Evolutionary conservation across 345 rosid species (phyloP), one percentile per base, ranked within the genome.

Genomic region (Populus ilicifolia): DNA sequence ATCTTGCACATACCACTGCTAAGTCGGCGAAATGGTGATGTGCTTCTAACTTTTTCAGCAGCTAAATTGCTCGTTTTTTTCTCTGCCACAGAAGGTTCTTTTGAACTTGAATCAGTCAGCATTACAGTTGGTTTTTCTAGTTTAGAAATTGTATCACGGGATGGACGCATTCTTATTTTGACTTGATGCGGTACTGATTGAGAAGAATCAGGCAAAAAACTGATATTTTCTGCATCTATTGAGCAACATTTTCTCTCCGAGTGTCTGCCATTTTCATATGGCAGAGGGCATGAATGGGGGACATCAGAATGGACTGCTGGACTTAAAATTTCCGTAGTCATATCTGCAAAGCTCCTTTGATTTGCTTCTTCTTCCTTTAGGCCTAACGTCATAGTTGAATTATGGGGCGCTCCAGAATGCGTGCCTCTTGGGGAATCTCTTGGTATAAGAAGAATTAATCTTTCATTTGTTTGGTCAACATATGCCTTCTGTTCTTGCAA

Each of bases 1-100:
- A 83, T 83, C 85, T 87, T 90, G 77, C 88, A 84, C 78, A 80
- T 78, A 78, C 89, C 78, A 44, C 86, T 87, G 86, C 92, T 84
- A 74, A 89, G 84, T 38, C 93, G 86, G 75, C 87, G 92, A 76
- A 93, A 90, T 70, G 98, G 97, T 12, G 97, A 89, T 44, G 89
- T 83, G 85, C 93, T 90, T 84, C 93, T 88, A 71, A 67, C 82
- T 78, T 86, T 93, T 75, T 91, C 95, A 65, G 85, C 43, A 75
- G 78, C 78, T 68, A 36, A 84, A 76, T 84, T 86, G 72, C 74
- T 77, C 8, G 46, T 73, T 72, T 87, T 86, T 61, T 67, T 71
- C 52, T 70, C 86, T 46, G 74, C 85, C 84, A 71, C 81, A 23
- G 67, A 69, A 78, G 84, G 71, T 20, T 54, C 38, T 29, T 75